Conservation (phyloP, 352 stramenopile species). For the Phytophthora fragariaefolia region DNA sequence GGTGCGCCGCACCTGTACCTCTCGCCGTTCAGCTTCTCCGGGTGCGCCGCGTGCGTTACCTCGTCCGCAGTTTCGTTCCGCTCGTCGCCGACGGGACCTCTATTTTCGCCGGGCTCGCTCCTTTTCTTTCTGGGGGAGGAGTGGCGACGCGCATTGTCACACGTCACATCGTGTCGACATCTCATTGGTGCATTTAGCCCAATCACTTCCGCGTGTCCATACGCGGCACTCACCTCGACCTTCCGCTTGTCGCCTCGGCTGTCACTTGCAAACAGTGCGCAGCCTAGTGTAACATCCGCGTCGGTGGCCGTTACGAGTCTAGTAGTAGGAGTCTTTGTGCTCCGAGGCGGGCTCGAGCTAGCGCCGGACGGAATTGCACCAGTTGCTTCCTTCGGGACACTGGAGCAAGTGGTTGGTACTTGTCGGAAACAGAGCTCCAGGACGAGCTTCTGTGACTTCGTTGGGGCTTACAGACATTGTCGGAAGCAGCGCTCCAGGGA, state of each 20-base stretch:
- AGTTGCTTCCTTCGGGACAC: too few relatives aligned
- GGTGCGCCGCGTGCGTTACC: conserved; percentile 4
- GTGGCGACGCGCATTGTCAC: conserved; percentile 1
- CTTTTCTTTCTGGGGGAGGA: conserved; percentile 4
- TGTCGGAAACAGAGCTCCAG: neutral
- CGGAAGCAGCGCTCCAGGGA: neutral
- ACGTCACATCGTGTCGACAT: conserved; percentile 7
- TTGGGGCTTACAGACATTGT: conserved; percentile 11
- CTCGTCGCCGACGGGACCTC: neutral
- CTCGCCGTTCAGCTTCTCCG: conserved; percentile 1
- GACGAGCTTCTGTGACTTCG: conserved; percentile 1
- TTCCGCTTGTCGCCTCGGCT: conserved; percentile 4
- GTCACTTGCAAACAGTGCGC: conserved; percentile 9
- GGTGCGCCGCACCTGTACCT: neutral
- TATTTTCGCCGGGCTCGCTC: neutral
- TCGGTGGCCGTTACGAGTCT: conserved; percentile 9
- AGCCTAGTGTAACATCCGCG: conserved; percentile 10
- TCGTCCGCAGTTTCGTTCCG: neutral
- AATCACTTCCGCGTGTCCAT: conserved; percentile 7
- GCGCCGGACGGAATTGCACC: too few relatives aligned
- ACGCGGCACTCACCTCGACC: neutral
- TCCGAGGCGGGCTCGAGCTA: too few relatives aligned
- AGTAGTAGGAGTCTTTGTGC: conserved; percentile 11
- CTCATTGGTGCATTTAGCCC: conserved; percentile 1
- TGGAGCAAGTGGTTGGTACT: neutral